phyloP scores from a whole-genome alignment of 1,139 yeast genomes.

The Suhomyces taliae region DNA sequence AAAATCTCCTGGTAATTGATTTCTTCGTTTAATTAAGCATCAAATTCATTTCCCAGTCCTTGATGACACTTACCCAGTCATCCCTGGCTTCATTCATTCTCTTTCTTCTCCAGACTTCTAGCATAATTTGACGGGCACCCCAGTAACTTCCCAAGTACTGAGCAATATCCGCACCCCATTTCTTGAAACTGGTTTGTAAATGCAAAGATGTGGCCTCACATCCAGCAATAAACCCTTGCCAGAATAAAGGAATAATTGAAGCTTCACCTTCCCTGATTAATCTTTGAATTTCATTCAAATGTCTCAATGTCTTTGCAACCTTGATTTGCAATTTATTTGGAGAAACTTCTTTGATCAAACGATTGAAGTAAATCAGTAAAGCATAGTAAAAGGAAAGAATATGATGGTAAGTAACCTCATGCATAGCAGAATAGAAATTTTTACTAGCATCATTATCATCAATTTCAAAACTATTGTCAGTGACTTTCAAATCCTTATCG shows the following conservation, averaged over 20 bases:
- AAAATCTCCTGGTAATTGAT: not conserved
- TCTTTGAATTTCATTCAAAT: constrained; percentile 61
- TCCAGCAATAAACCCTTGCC: constrained; percentile 91
- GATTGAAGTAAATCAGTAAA: constrained; percentile 69
- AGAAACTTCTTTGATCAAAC: constrained; percentile 58
- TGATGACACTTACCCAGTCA: constrained; percentile 77
- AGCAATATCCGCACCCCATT: constrained; percentile 82
- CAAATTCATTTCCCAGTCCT: constrained; percentile 83
- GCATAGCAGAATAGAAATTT: constrained; percentile 52
- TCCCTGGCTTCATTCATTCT: constrained; percentile 56
- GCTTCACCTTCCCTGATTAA: constrained; percentile 56
- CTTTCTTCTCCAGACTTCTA: constrained; percentile 83
- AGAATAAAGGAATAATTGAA: constrained; percentile 72
- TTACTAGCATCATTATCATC: constrained; percentile 19
- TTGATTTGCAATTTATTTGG: constrained; percentile 57
- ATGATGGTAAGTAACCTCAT: constrained; percentile 81
- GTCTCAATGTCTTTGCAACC: constrained; percentile 61
- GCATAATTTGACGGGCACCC: constrained; percentile 82
- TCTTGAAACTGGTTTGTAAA: constrained; percentile 65
- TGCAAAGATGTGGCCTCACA: constrained; percentile 67
- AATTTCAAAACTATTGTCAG: constrained; percentile 3
- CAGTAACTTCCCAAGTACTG: constrained; percentile 78
- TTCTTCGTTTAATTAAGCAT: constrained; percentile 54
- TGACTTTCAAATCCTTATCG: constrained; percentile 6
- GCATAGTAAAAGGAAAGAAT: constrained; percentile 79